These are phyloP conservation scores for Citrus cavaleriei DNA, from an alignment of 345 rosid genomes.

Conservation along the genomic window DNA sequence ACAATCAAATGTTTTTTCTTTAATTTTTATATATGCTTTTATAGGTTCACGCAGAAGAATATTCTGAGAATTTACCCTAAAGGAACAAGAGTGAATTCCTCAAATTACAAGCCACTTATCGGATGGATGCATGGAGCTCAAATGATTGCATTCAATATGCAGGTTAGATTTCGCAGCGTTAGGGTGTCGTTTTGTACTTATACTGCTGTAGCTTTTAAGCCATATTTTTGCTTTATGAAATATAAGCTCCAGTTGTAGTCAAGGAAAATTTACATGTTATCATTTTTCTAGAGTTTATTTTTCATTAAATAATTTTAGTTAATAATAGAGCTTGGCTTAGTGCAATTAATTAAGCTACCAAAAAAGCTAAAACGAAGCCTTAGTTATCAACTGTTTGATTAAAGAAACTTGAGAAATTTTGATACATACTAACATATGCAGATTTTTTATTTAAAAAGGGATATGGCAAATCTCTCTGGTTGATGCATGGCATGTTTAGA, in stretches of 20 bases:
- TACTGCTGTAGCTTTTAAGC: no score
- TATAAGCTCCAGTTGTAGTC: no score
- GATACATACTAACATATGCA: neutral
- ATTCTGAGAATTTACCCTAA: constrained; percentile 85
- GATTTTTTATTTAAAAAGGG: constrained; percentile 41
- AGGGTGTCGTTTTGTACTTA: no score
- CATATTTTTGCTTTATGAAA: no score
- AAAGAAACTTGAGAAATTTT: neutral
- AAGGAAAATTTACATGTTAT: no score
- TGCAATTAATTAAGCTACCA: neutral
- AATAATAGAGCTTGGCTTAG: no score
- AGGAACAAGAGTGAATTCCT: constrained; percentile 79
- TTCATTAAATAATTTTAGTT: no score
- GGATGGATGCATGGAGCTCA: constrained; percentile 99
- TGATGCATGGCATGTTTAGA: constrained; percentile 96
- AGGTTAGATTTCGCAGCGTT: constrained; percentile 26
- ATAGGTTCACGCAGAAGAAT: constrained; percentile 81
- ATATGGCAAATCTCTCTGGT: constrained; percentile 74
- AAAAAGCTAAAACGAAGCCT: neutral
- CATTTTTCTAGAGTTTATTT: no score
- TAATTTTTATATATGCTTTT: neutral
- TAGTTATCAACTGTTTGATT: neutral
- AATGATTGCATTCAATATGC: constrained; percentile 98
- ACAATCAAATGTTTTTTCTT: no score
- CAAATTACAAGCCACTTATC: constrained; percentile 77